These are phyloP conservation scores for Magnaporthiopsis rhizophila DNA, from an alignment of 2,329 filamentous ascomycete species.

Conservation along the genomic window DNA sequence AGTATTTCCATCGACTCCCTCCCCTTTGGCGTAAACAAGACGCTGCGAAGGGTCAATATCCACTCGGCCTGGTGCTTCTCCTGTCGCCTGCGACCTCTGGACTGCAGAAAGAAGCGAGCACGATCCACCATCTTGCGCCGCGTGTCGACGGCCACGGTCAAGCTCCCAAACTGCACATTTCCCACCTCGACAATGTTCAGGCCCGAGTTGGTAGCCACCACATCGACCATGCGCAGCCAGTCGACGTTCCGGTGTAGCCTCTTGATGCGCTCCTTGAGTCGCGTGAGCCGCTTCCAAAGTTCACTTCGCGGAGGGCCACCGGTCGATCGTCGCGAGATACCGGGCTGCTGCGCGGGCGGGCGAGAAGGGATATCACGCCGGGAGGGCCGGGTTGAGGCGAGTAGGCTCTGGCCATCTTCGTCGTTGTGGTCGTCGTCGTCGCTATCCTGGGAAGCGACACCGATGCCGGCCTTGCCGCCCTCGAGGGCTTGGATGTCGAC, in stretches of 20 bases:
- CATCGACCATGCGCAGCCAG: conserved; percentile 83
- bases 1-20: conserved; percentile 79
- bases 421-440: conserved; percentile 16
- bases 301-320: conserved; percentile 46
- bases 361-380: not conserved
- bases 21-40: conserved; percentile 81
- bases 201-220: conserved; percentile 74
- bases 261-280: conserved; percentile 79
- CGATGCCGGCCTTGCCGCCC: conserved; percentile 30
- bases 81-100: conserved; percentile 47
- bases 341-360: conserved; percentile 18
- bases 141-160: conserved; percentile 85
- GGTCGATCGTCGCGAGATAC: conserved; percentile 21
- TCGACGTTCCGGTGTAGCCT: conserved; percentile 76
- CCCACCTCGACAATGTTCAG: conserved; percentile 75
- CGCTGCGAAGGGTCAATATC: conserved; percentile 78
- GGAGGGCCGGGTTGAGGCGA: no score
- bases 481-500: conserved; percentile 66
- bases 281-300: conserved; percentile 73
- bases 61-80: conserved; percentile 79
- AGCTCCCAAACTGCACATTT: conserved; percentile 72
- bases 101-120: conserved; percentile 78
- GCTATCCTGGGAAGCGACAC: conserved; percentile 21
- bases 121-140: conserved; percentile 85
- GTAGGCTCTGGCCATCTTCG: not conserved